Percentiles rank a stretch among this genome's conserved stretches.
phyloP scores from a whole-genome alignment of 1,139 yeast species.

The Debaryomycetaceae sp. region DNA sequence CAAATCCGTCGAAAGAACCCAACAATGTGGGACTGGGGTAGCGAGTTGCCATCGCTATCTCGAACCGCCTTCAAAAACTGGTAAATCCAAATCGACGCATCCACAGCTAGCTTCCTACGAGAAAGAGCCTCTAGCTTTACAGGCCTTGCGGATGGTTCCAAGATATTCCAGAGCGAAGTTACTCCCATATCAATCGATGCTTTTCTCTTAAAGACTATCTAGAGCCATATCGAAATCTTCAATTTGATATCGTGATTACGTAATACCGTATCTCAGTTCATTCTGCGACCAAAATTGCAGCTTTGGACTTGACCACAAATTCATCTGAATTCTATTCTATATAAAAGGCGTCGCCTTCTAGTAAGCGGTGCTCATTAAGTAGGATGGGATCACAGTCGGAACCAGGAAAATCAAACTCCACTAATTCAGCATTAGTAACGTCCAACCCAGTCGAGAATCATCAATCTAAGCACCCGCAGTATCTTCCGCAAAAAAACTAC shows the following conservation, averaged over 20 bases:
- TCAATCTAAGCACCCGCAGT: slow-evolving; percentile 3
- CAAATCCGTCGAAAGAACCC: slow-evolving; percentile 95
- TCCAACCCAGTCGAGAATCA: slow-evolving; percentile 1
- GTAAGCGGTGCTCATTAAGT: not conserved
- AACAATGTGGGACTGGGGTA: slow-evolving; percentile 79
- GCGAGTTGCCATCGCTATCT: slow-evolving; percentile 75
- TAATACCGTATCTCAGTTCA: not conserved
- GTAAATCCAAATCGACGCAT: slow-evolving; percentile 98
- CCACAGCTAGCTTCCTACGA: slow-evolving; percentile 82
- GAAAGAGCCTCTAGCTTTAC: slow-evolving; percentile 81
- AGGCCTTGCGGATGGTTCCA: slow-evolving; percentile 88
- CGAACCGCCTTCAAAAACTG: slow-evolving; percentile 95
- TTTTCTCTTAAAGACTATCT: not conserved
- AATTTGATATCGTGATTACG: not conserved
- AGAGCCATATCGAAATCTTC: not conserved
- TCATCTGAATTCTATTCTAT: not conserved
- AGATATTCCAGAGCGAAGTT: slow-evolving; percentile 87
- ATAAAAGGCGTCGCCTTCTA: not conserved
- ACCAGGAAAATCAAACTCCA: not conserved
- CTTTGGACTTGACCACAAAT: slow-evolving; percentile 3
- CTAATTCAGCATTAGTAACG: not conserved
- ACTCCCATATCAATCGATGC: slow-evolving; percentile 70
- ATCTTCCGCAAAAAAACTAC: slow-evolving; percentile 6
- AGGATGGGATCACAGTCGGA: slow-evolving; percentile 3
- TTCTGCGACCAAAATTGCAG: slow-evolving; percentile 4